phyloP scores from a whole-genome alignment of 495 filamentous ascomycete species.

The Darksidea phi region DNA sequence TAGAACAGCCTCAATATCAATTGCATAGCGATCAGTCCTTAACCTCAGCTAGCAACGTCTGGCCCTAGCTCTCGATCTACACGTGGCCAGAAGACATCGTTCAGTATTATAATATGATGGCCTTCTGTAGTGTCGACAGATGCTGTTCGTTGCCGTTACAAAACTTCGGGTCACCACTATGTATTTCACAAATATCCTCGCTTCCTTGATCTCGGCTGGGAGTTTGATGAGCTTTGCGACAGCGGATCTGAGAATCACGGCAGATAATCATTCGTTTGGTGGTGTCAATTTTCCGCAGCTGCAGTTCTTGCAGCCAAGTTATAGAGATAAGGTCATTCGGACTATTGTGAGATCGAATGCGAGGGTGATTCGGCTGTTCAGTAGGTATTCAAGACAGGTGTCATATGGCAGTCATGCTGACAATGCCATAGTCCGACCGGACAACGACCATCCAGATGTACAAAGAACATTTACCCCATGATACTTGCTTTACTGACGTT shows the following conservation, averaged over 20 bases:
- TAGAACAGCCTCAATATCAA: conserved; percentile 33
- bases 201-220: conserved; percentile 9
- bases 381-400: conserved; percentile 5
- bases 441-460: conserved; percentile 26
- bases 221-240: conserved; percentile 17
- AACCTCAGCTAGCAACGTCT: conserved; percentile 10
- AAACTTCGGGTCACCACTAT: conserved; percentile 24
- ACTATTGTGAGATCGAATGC: conserved; percentile 26
- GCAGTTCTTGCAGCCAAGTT: conserved; percentile 19
- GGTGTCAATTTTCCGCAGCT: conserved; percentile 30
- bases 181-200: conserved; percentile 18
- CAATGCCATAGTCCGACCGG: conserved; percentile 5
- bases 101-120: conserved; percentile 20
- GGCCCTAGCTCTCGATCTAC: conserved; percentile 26
- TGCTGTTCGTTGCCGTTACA: conserved; percentile 14
- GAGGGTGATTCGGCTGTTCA: conserved; percentile 32
- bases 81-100: conserved; percentile 29
- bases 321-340: conserved; percentile 24
- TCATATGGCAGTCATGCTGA: neutral
- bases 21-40: conserved; percentile 3
- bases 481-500: neutral
- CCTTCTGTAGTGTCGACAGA: conserved; percentile 14
- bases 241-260: conserved; percentile 26
- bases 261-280: conserved; percentile 30
- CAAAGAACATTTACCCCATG: neutral